These are phyloP conservation scores for Cladorrhinum sp. DNA, from an alignment of 2,329 filamentous ascomycete genomes.

Conservation along the genomic window DNA sequence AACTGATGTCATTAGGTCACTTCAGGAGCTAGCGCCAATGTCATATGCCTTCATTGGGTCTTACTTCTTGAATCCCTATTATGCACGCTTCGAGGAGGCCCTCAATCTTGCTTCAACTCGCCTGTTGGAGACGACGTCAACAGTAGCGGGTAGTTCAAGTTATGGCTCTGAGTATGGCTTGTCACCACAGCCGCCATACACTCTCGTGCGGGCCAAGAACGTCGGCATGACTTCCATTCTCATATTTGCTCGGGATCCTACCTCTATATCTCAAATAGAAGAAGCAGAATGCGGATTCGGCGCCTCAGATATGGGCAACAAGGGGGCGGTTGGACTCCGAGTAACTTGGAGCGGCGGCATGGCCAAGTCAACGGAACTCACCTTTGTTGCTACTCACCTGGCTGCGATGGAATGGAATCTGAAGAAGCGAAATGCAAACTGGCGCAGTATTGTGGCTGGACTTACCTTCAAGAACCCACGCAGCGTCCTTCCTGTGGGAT, in stretches of 20 bases:
- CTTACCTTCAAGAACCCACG: constrained; percentile 68
- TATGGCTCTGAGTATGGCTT: constrained; percentile 11
- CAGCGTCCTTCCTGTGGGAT: constrained; percentile 34
- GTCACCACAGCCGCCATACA: constrained; percentile 49
- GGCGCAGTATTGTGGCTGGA: constrained; percentile 76
- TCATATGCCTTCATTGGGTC: constrained; percentile 82
- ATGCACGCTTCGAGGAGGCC: constrained; percentile 67
- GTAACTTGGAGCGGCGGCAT: constrained; percentile 54
- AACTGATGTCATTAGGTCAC: constrained; percentile 52
- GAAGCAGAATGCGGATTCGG: constrained; percentile 84
- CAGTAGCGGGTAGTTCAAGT: constrained; percentile 21
- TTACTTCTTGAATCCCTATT: constrained; percentile 73
- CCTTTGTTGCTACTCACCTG: constrained; percentile 84
- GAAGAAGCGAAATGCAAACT: constrained; percentile 77
- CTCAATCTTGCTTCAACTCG: constrained; percentile 64
- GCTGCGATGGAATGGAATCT: constrained; percentile 82
- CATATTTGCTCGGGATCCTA: constrained; percentile 69
- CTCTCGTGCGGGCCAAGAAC: constrained; percentile 67
- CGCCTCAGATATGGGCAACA: constrained; percentile 86
- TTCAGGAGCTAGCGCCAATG: constrained; percentile 89
- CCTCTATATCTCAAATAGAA: constrained; percentile 62
- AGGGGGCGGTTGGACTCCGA: constrained; percentile 82
- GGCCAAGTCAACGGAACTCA: constrained; percentile 62
- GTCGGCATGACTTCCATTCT: constrained; percentile 88
- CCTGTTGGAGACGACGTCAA: constrained; percentile 21